phyloP scores from a whole-genome alignment of 1,284 basidiomycete genomes.

The Peniophora sp. region DNA sequence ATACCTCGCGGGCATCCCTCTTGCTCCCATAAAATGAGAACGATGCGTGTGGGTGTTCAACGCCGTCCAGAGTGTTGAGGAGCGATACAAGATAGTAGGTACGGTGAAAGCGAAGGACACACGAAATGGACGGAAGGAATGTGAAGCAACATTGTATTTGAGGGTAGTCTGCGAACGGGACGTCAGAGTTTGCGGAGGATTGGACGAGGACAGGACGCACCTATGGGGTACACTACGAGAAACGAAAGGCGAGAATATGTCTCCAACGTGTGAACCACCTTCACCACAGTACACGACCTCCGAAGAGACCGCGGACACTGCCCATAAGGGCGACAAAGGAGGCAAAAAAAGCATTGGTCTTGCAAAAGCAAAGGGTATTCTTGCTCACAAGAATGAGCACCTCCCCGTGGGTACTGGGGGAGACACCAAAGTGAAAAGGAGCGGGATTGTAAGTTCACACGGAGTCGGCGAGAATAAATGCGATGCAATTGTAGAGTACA shows the following conservation, averaged over 20 bases:
- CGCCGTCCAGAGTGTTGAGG: constrained; percentile 86
- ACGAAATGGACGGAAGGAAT: no score
- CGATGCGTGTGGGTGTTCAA: constrained; percentile 53
- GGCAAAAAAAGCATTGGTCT: constrained; percentile 32
- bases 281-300: constrained; percentile 17
- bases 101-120: no score
- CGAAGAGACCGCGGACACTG: constrained; percentile 12
- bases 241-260: constrained; percentile 25
- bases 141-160: no score
- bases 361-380: constrained; percentile 25
- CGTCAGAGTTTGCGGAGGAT: background rate
- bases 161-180: background rate
- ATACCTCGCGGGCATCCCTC: constrained; percentile 22
- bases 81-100: constrained; percentile 29
- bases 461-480: constrained; percentile 15
- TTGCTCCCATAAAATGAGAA: constrained; percentile 89
- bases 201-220: constrained; percentile 1
- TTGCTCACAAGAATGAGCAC: constrained; percentile 82
- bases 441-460: constrained; percentile 11
- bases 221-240: constrained; percentile 1
- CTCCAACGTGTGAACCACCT: constrained; percentile 52
- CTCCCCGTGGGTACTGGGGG: constrained; percentile 53
- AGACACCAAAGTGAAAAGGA: constrained; percentile 74
- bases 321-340: constrained; percentile 22
- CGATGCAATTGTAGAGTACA: constrained; percentile 26